A percentile compares a stretch with the other conserved stretches of the same genome.
These are phyloP conservation scores for Hypoxylon lenormandii DNA, from an alignment of 495 filamentous ascomycete species.

Conservation along the genomic window DNA sequence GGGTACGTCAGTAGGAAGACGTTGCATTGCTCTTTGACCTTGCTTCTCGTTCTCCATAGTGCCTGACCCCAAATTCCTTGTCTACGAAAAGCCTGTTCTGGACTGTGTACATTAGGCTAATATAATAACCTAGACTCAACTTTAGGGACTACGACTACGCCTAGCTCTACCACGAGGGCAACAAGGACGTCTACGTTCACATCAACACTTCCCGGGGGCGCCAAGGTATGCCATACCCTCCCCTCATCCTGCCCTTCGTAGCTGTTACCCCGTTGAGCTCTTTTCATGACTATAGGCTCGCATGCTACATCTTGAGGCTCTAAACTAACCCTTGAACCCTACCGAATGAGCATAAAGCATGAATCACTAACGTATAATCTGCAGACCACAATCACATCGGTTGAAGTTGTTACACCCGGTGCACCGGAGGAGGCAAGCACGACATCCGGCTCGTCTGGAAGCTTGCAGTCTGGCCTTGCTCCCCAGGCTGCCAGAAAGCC, in stretches of 20 bases:
- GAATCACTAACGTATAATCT: constrained; percentile 12
- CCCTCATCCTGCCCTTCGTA: constrained; percentile 27
- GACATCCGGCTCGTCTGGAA: constrained; percentile 40
- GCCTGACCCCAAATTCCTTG: background rate
- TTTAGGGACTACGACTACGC: constrained; percentile 32
- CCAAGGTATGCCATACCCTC: constrained; percentile 39
- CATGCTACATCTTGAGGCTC: background rate
- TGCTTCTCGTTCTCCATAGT: constrained; percentile 18
- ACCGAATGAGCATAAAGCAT: background rate
- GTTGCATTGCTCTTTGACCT: constrained; percentile 13
- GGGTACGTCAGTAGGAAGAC: constrained; percentile 23
- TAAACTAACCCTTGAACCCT: background rate
- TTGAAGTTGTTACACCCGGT: constrained; percentile 45
- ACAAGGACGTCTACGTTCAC: constrained; percentile 52
- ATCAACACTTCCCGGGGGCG: constrained; percentile 55
- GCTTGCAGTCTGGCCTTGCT: constrained; percentile 54
- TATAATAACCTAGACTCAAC: constrained; percentile 27
- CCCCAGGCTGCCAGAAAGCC: constrained; percentile 24
- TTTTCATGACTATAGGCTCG: no score
- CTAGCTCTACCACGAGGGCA: constrained; percentile 33
- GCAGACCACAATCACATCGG: constrained; percentile 47
- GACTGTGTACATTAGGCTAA: constrained; percentile 13
- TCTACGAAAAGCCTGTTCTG: background rate
- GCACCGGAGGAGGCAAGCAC: constrained; percentile 24
- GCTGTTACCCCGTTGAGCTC: no score